Conservation (phyloP, 1,284 basidiomycete species). For the Leccinum subspadiceum region DNA sequence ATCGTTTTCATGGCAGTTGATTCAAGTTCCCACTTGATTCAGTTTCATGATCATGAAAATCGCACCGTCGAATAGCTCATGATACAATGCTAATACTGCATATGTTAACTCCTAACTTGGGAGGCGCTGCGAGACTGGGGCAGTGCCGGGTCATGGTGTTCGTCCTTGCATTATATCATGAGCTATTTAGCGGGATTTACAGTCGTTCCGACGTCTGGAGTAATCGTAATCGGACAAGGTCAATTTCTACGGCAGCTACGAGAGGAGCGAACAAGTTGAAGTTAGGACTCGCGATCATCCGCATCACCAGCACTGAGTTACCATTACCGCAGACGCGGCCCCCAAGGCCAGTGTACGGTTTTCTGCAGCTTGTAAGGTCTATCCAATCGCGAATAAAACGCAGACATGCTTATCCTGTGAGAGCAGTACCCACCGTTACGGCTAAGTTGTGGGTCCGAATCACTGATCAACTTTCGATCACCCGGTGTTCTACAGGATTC, state of each 20-base stretch:
- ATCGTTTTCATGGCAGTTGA: background rate
- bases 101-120: background rate
- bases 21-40: background rate
- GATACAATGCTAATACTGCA: slow-evolving; percentile 10
- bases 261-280: too few relatives aligned
- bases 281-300: background rate
- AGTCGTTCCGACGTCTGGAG: background rate
- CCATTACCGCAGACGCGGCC: background rate
- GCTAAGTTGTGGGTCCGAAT: background rate
- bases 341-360: too few relatives aligned
- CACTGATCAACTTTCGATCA: too few relatives aligned
- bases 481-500: background rate
- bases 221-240: background rate
- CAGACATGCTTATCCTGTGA: background rate
- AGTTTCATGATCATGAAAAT: background rate
- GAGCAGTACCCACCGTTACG: too few relatives aligned
- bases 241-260: background rate
- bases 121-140: background rate
- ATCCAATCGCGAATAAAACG: background rate
- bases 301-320: background rate
- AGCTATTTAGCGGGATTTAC: slow-evolving; percentile 6
- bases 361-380: background rate
- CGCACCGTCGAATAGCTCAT: slow-evolving; percentile 10
- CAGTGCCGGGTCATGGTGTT: background rate
- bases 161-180: slow-evolving; percentile 11